These are phyloP conservation scores for Stromatinia cepivora DNA, from an alignment of 2,329 filamentous ascomycete species.

Conservation along the genomic window DNA sequence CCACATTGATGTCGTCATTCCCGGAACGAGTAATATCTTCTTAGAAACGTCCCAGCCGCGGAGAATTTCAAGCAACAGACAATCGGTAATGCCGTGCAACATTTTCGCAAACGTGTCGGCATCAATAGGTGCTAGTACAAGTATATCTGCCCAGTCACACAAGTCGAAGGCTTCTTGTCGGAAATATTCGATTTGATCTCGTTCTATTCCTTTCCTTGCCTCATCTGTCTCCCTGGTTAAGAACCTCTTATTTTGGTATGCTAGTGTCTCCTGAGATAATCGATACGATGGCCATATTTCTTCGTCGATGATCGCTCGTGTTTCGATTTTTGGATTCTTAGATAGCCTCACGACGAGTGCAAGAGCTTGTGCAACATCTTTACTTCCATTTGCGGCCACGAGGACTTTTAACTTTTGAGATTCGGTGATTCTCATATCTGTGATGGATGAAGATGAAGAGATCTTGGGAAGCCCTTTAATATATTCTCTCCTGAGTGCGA, in stretches of 20 bases:
- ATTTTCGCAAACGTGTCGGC: conserved; percentile 84
- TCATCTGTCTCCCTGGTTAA: conserved; percentile 32
- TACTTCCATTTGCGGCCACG: conserved; percentile 64
- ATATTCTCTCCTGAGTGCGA: conserved; percentile 26
- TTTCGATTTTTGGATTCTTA: conserved; percentile 62
- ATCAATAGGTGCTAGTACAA: conserved; percentile 82
- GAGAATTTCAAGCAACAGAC: conserved; percentile 75
- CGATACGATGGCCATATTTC: conserved; percentile 53
- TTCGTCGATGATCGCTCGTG: conserved; percentile 64
- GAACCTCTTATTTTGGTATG: conserved; percentile 56
- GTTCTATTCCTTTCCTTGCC: conserved; percentile 34
- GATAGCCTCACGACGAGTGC: conserved; percentile 66
- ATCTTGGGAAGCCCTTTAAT: conserved; percentile 29
- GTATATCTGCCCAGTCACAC: conserved; percentile 83
- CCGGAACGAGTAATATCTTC: conserved; percentile 79
- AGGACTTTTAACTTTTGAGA: conserved; percentile 58
- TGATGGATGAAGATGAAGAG: conserved; percentile 35
- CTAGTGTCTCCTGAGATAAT: conserved; percentile 62
- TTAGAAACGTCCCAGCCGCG: conserved; percentile 87
- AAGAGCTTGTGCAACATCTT: conserved; percentile 65
- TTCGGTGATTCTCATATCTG: conserved; percentile 49
- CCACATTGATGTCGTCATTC: conserved; percentile 89
- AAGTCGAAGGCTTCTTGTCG: conserved; percentile 61
- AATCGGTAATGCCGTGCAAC: conserved; percentile 81
- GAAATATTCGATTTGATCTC: conserved; percentile 49